phyloP scores from a whole-genome alignment of 805 yeast genomes.

The Zygosaccharomyces gambellarensis region DNA sequence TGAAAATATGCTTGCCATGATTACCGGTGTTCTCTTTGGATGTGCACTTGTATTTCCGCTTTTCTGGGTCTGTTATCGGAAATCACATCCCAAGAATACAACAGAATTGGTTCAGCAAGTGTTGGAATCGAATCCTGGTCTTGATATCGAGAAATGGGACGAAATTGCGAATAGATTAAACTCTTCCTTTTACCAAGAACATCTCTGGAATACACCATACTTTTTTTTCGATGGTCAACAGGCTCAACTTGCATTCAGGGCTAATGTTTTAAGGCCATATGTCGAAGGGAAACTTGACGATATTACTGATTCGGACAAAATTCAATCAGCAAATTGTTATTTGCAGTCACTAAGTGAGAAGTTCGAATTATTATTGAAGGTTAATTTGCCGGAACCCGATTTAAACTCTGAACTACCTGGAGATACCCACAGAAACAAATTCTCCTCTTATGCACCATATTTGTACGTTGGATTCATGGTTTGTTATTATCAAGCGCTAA shows the following conservation, averaged over 20 bases:
- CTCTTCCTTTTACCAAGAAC: slow-evolving; percentile 1
- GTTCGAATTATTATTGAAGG: not conserved
- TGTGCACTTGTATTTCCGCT: too few species aligned
- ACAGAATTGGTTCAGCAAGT: not conserved
- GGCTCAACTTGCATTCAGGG: not conserved
- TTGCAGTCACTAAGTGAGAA: not conserved
- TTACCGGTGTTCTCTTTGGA: too few species aligned
- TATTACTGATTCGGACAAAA: not conserved
- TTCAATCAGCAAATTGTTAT: not conserved
- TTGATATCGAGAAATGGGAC: slow-evolving; percentile 7
- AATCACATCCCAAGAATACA: too few species aligned
- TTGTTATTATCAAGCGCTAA: not conserved
- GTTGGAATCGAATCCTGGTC: slow-evolving; percentile 3
- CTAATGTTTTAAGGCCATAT: not conserved
- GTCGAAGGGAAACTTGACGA: not conserved
- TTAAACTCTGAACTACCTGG: not conserved
- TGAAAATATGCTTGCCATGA: too few species aligned
- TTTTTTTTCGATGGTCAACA: slow-evolving; percentile 9
- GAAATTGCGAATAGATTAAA: slow-evolving; percentile 5
- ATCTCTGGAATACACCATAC: slow-evolving; percentile 8
- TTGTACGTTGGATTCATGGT: not conserved
- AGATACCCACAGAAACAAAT: not conserved
- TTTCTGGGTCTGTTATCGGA: too few species aligned
- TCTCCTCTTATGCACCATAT: not conserved
- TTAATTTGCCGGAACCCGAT: not conserved